Evolutionary conservation across 2,329 filamentous ascomycete species (phyloP), one percentile per base, ranked within the genome.

Genomic region (Exophiala xenobiotica): DNA sequence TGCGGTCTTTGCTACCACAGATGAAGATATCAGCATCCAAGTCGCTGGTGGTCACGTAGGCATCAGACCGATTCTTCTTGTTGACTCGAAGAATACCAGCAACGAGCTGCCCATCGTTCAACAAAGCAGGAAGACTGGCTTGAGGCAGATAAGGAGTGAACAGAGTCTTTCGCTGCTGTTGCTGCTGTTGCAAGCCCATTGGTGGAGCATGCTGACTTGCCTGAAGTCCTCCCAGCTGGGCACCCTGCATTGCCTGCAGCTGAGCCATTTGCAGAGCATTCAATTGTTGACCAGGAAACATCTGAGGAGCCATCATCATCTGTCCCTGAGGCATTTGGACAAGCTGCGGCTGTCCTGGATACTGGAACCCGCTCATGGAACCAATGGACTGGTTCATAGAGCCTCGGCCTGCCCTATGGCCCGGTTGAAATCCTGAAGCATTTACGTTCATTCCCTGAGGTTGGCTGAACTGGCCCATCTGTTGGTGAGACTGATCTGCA

Each of bases 11-110:
- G 79, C 92, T 97, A 68, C 93, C 93, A 68, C 93, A 99, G 65
- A 99, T 99, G 73, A 99, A 99, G 67, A 99, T 99, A 68, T 99
- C 93, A 37, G 93, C 92, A 71, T 97, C 93, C 41, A 99, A 80
- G 54, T 99, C 93, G 55, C 87, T 85, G 9, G 90, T 96, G 8
- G 93, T 93, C 49, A 99, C 93, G 65, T 99, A 99, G 22, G 93
- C 93, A 71, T 99, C 93, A 64, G 92, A 97, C 58, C 93, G 87
- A 74, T 99, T 99, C 80, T 99, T 99, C 79, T 97, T 99, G 82
- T 99, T 99, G 60, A 99, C 93, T 54, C 93, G 88, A 46, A 99
- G 86, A 62, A 96, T 90, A 75, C 93, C 93, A 56, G 92, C 92
- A 48, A 99, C 93, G 51, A 99, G 85, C 71, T 96, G 90, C 14